These are phyloP conservation scores for Xylaria sp. DNA, from an alignment of 2,329 filamentous ascomycete species.

Conservation along the genomic window DNA sequence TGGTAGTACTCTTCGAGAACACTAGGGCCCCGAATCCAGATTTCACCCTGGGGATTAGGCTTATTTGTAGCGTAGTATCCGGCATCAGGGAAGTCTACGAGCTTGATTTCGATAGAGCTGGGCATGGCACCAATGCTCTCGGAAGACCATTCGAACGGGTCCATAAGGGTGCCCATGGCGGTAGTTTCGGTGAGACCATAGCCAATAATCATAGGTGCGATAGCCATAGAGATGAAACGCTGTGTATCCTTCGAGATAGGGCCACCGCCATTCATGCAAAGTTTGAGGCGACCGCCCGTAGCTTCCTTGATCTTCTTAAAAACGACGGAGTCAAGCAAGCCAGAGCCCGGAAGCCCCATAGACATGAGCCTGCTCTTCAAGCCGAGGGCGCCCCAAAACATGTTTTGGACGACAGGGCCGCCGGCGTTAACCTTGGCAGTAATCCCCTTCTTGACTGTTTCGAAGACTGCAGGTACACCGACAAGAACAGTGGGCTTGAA, in stretches of 20 bases:
- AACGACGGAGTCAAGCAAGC: conserved; percentile 78
- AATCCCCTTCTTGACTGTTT: conserved; percentile 92
- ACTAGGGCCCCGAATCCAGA: conserved; percentile 83
- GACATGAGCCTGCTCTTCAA: conserved; percentile 63
- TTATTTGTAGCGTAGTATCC: conserved; percentile 81
- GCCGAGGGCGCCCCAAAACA: conserved; percentile 74
- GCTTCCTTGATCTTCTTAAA: conserved; percentile 94
- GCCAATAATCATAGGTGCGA: conserved; percentile 88
- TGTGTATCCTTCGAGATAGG: conserved; percentile 87
- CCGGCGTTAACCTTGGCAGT: conserved; percentile 77
- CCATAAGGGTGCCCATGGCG: conserved; percentile 79
- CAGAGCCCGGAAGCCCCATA: conserved; percentile 70
- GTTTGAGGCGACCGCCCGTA: conserved; percentile 81
- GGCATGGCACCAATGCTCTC: conserved; percentile 78
- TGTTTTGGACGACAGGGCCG: conserved; percentile 72
- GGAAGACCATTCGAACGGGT: conserved; percentile 81
- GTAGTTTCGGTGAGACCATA: conserved; percentile 89
- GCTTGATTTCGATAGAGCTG: conserved; percentile 79
- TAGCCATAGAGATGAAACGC: conserved; percentile 86
- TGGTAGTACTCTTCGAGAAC: conserved; percentile 80
- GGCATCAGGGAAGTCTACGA: conserved; percentile 86
- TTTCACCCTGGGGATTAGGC: conserved; percentile 82
- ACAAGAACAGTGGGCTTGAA: conserved; percentile 85
- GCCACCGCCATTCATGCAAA: conserved; percentile 87
- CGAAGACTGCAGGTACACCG: conserved; percentile 90